Percentiles rank a stretch among this genome's conserved stretches.
phyloP scores from a whole-genome alignment of 257 asterid genomes.

The Solanum corneliomulleri region DNA sequence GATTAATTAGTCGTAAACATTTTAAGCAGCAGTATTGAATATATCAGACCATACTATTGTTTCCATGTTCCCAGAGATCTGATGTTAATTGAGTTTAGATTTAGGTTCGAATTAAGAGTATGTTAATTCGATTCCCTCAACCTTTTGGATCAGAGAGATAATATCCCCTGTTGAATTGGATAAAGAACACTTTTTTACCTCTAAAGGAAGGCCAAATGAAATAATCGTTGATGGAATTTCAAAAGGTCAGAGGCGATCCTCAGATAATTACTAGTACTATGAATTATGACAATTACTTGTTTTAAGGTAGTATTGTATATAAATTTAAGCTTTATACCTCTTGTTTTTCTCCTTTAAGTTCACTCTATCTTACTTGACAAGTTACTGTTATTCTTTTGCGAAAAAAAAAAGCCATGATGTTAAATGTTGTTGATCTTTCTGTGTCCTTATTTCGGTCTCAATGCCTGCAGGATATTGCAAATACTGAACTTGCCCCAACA shows the following conservation, averaged over 20 bases:
- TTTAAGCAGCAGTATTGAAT: neutral
- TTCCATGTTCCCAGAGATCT: neutral
- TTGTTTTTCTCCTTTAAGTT: neutral
- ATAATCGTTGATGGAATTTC: neutral
- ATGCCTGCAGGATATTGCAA: constrained; percentile 34
- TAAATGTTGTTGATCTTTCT: neutral
- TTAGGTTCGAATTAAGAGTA: neutral
- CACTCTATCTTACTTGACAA: neutral
- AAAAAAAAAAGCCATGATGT: neutral
- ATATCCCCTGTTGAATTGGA: neutral
- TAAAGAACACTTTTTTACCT: neutral
- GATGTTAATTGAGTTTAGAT: neutral
- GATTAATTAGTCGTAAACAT: neutral
- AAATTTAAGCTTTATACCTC: neutral
- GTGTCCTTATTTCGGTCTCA: neutral
- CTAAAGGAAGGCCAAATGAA: neutral
- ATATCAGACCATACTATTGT: neutral
- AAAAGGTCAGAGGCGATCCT: neutral
- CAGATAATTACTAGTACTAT: neutral
- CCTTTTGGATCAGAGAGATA: neutral
- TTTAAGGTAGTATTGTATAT: neutral
- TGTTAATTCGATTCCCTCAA: neutral
- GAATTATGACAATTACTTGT: neutral
- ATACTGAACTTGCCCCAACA: constrained; percentile 43
- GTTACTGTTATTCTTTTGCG: neutral